These are phyloP conservation scores for Fraxinus baroniana DNA, from an alignment of 305 asterid species.

Conservation along the genomic window DNA sequence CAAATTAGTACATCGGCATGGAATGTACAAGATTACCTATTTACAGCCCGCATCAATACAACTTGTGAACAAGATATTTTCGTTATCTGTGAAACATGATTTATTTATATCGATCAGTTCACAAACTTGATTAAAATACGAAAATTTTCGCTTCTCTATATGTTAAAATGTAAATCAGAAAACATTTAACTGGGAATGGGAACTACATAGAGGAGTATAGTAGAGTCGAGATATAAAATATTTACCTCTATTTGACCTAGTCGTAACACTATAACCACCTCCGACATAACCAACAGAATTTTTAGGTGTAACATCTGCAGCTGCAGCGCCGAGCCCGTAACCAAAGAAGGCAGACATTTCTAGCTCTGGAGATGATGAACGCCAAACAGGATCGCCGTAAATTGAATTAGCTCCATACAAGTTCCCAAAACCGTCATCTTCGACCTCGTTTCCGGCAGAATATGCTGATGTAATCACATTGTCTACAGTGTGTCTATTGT, in stretches of 20 bases:
- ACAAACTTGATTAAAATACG: background rate
- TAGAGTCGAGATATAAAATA: background rate
- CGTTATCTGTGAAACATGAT: background rate
- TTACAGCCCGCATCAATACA: background rate
- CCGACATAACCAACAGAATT: slow-evolving; percentile 44
- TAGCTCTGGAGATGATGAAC: slow-evolving; percentile 42
- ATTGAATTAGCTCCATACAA: slow-evolving; percentile 46
- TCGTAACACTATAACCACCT: slow-evolving; percentile 41
- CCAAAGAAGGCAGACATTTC: slow-evolving; percentile 38
- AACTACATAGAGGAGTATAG: background rate
- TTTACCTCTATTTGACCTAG: slow-evolving; percentile 55
- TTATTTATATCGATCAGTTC: background rate
- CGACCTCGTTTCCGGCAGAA: slow-evolving; percentile 35
- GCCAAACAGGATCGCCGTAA: slow-evolving; percentile 43
- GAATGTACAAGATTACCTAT: background rate
- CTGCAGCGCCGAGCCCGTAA: slow-evolving; percentile 30
- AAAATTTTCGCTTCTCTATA: background rate
- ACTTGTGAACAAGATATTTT: background rate
- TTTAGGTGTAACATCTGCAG: slow-evolving; percentile 32
- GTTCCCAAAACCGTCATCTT: slow-evolving; percentile 44
- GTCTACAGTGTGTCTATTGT: slow-evolving; percentile 41
- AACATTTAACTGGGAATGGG: background rate
- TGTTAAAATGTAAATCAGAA: background rate
- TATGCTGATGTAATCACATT: slow-evolving; percentile 38
- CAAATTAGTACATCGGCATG: background rate